Evolutionary conservation across 495 filamentous ascomycete species (phyloP).

Genomic region (Jackrogersella multiformis): DNA sequence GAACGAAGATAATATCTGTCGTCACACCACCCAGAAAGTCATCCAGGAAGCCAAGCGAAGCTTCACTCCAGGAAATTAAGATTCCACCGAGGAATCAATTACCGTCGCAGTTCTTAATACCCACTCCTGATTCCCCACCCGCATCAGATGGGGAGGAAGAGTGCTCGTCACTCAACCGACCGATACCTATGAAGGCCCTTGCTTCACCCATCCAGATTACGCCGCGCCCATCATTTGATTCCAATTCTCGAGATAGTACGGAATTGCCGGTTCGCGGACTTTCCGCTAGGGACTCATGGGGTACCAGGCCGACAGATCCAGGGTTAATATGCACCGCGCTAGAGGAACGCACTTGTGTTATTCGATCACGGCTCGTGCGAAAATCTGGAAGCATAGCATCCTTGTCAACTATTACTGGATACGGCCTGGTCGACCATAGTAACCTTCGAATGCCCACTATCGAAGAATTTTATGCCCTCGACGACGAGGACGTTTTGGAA

Average conservation of each 20-base stretch:
- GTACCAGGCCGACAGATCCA: conserved; percentile 30
- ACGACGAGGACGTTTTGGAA: conserved; percentile 60
- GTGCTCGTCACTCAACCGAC: not conserved
- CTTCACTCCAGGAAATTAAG: not conserved
- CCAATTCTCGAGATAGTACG: not conserved
- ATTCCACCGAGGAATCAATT: not conserved
- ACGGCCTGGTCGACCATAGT: conserved; percentile 7
- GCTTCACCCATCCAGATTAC: conserved; percentile 23
- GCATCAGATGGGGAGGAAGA: conserved; percentile 31
- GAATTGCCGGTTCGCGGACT: not conserved
- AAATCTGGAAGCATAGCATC: conserved; percentile 39
- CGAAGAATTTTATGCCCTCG: conserved; percentile 55
- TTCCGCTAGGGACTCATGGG: conserved; percentile 39
- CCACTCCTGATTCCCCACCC: conserved; percentile 30
- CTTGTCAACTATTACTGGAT: conserved; percentile 18
- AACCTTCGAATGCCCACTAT: conserved; percentile 54
- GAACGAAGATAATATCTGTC: conserved; percentile 3
- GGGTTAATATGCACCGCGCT: not conserved
- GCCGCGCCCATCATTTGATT: conserved; percentile 18
- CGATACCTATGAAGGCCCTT: conserved; percentile 5
- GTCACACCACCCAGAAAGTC: conserved; percentile 12
- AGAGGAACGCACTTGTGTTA: conserved; percentile 6
- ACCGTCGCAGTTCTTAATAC: conserved; percentile 1
- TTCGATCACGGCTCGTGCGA: conserved; percentile 23
- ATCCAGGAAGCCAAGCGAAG: conserved; percentile 1